Evolutionary conservation across 805 yeast species (phyloP).

Genomic region (Metschnikowia arizonensis): DNA sequence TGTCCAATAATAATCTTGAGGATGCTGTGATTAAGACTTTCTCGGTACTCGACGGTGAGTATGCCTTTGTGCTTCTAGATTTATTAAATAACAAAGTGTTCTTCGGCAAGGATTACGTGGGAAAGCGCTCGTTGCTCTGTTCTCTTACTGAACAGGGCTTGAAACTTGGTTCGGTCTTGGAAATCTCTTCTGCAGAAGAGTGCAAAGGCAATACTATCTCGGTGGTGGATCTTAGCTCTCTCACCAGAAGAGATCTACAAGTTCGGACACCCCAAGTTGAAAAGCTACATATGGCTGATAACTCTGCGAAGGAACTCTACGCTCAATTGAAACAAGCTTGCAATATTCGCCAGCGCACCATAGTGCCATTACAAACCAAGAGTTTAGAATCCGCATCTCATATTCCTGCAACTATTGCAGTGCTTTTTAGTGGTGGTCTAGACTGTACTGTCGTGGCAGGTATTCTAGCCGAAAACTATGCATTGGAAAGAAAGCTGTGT

Average conservation of each 20-base stretch:
- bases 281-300: background rate
- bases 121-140: slow-evolving; percentile 72
- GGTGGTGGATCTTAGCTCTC: slow-evolving; percentile 30
- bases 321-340: slow-evolving; percentile 37
- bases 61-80: slow-evolving; percentile 61
- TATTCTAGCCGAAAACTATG: slow-evolving; percentile 24
- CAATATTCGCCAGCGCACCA: slow-evolving; percentile 50
- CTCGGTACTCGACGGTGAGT: slow-evolving; percentile 67
- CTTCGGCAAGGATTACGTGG: slow-evolving; percentile 83
- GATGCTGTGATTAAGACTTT: slow-evolving; percentile 42
- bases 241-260: background rate
- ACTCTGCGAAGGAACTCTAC: slow-evolving; percentile 13
- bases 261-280: background rate
- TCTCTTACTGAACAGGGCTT: slow-evolving; percentile 29
- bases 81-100: slow-evolving; percentile 37
- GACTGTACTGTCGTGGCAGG: slow-evolving; percentile 85
- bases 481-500: slow-evolving; percentile 14
- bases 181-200: slow-evolving; percentile 38
- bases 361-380: slow-evolving; percentile 28
- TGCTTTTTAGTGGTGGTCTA: slow-evolving; percentile 90
- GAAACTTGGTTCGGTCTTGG: slow-evolving; percentile 35
- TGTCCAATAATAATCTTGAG: slow-evolving; percentile 11
- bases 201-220: slow-evolving; percentile 54
- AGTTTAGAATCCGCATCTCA: background rate
- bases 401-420: slow-evolving; percentile 35